Evolutionary conservation across 805 yeast genomes (phyloP).

Genomic region (Teunomyces aglyptinius): DNA sequence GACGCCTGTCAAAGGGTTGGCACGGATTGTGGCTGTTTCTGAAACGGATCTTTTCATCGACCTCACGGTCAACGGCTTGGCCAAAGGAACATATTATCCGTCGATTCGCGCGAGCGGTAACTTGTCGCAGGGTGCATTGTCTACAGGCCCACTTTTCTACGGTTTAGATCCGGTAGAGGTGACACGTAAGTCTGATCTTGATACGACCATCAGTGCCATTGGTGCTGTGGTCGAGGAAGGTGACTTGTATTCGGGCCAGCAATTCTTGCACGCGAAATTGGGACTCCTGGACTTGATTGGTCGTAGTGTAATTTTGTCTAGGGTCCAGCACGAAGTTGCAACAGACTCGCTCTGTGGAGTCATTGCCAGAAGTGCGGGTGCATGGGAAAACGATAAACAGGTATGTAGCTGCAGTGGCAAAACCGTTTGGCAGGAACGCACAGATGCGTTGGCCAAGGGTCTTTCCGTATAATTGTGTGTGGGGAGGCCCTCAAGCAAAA

Average conservation of each 20-base stretch:
- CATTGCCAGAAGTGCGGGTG: constrained; percentile 94
- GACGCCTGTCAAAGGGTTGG: constrained; percentile 79
- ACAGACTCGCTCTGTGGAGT: constrained; percentile 69
- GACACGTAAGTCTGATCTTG: constrained; percentile 18
- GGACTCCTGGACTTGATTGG: constrained; percentile 66
- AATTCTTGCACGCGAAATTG: constrained; percentile 42
- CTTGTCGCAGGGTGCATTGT: constrained; percentile 66
- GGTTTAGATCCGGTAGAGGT: constrained; percentile 43
- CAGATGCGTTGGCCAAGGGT: constrained; percentile 68
- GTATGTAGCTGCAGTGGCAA: constrained; percentile 95
- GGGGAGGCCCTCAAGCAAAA: not conserved
- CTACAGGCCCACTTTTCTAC: constrained; percentile 55
- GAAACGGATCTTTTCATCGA: constrained; percentile 63
- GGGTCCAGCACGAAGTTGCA: constrained; percentile 35
- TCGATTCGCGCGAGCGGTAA: constrained; percentile 71
- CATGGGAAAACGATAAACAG: constrained; percentile 91
- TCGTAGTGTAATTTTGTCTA: constrained; percentile 55
- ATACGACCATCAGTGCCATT: constrained; percentile 32
- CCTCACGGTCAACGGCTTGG: constrained; percentile 71
- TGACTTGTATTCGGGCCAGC: constrained; percentile 33
- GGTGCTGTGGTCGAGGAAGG: constrained; percentile 28
- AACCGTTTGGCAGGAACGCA: constrained; percentile 92
- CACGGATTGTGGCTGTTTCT: constrained; percentile 72
- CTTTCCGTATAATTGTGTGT: constrained; percentile 20
- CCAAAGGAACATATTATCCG: constrained; percentile 66